Evolutionary conservation across 1,139 yeast genomes (phyloP).

Genomic region (Pneumocystis murina): DNA sequence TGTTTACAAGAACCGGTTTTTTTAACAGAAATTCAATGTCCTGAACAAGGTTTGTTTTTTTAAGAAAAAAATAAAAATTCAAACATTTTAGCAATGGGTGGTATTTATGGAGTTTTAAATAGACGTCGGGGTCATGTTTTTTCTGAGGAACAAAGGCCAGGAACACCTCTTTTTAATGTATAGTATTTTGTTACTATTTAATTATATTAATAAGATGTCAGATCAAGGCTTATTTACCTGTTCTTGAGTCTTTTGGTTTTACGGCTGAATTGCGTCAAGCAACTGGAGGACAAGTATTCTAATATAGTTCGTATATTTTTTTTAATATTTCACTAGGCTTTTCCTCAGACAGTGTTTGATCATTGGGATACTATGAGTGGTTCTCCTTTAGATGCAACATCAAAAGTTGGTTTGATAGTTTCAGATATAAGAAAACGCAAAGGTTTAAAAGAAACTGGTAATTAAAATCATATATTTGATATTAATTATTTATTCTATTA

Average conservation of each 20-base stretch:
- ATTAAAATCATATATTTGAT: background rate
- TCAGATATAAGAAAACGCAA: slow-evolving; percentile 85
- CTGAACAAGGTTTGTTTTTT: slow-evolving; percentile 71
- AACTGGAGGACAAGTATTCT: slow-evolving; percentile 80
- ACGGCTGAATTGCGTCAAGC: slow-evolving; percentile 99
- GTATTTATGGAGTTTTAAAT: slow-evolving; percentile 99
- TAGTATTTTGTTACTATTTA: background rate
- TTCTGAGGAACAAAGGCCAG: slow-evolving; percentile 99
- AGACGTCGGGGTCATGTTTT: slow-evolving; percentile 99
- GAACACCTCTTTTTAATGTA: slow-evolving; percentile 91
- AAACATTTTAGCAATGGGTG: slow-evolving; percentile 37
- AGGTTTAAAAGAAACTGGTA: slow-evolving; percentile 59
- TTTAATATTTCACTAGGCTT: slow-evolving; percentile 34
- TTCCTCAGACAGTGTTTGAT: slow-evolving; percentile 99
- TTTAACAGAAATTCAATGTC: slow-evolving; percentile 99
- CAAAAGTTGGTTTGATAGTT: slow-evolving; percentile 94
- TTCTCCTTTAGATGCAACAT: slow-evolving; percentile 79
- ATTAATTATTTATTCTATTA: background rate
- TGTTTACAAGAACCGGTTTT: slow-evolving; percentile 98
- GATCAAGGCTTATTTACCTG: slow-evolving; percentile 98
- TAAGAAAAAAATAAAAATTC: background rate
- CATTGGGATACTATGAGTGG: slow-evolving; percentile 90
- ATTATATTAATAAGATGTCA: background rate
- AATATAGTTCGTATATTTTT: background rate
- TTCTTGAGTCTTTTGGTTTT: slow-evolving; percentile 99